phyloP scores from a whole-genome alignment of 345 rosid species.

The Euphorbia tirucalli region DNA sequence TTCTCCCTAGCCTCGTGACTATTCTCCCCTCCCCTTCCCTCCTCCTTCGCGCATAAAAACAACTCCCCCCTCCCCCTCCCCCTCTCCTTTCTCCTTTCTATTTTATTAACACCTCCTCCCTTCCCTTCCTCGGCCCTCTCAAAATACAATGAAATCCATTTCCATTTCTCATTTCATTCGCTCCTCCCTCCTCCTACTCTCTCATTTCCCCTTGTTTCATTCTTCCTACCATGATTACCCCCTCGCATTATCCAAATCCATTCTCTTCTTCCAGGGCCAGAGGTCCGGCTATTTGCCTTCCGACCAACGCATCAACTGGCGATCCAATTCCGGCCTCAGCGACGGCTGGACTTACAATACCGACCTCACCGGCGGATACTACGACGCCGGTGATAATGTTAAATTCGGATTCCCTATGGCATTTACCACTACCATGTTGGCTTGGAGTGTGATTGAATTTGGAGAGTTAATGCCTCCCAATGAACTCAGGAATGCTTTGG shows the following conservation, averaged over 20 bases:
- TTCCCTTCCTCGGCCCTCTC: no score
- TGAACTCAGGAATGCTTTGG: conserved; percentile 58
- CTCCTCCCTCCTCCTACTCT: neutral
- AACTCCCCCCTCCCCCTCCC: neutral
- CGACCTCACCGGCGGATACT: conserved; percentile 85
- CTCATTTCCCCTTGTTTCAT: conserved; percentile 6
- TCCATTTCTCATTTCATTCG: neutral
- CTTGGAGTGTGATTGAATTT: conserved; percentile 90
- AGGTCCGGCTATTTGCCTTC: conserved; percentile 77
- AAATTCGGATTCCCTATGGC: conserved; percentile 96
- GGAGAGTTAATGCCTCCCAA: conserved; percentile 70
- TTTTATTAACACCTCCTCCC: no score
- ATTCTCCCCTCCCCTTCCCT: neutral
- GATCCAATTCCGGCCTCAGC: conserved; percentile 64
- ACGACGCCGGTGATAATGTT: conserved; percentile 95
- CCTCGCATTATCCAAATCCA: conserved; percentile 80
- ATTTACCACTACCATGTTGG: conserved; percentile 79
- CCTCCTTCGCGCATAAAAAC: neutral
- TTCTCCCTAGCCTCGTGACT: neutral
- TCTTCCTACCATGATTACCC: conserved; percentile 55
- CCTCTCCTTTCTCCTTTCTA: no score
- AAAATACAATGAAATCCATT: neutral
- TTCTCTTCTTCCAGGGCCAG: conserved; percentile 96
- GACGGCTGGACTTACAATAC: conserved; percentile 70
- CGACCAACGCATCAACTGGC: conserved; percentile 70